Conservation (phyloP, 352 stramenopile species). For the Blastocystis sp. region DNA sequence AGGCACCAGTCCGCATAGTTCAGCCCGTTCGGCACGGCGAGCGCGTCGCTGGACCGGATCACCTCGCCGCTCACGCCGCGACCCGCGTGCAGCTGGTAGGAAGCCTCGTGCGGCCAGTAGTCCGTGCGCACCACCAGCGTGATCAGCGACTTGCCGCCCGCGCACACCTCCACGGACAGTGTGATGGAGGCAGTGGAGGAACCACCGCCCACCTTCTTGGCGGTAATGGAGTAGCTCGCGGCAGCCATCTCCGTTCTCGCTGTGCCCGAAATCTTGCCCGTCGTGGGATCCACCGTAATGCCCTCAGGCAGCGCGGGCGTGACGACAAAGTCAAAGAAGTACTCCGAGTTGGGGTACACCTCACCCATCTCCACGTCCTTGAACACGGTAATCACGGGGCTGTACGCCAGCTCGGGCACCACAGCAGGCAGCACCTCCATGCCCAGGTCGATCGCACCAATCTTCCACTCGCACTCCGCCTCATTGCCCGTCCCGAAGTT, state of each 20-base stretch:
- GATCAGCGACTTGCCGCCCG: slow-evolving; percentile 21
- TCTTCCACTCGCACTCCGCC: not conserved
- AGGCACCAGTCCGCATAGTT: slow-evolving; percentile 34
- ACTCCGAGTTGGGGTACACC: not conserved
- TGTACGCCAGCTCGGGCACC: slow-evolving; percentile 39
- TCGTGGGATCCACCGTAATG: not conserved
- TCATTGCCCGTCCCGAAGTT: not conserved
- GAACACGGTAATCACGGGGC: not conserved
- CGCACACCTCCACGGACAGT: not conserved
- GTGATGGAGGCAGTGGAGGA: not conserved
- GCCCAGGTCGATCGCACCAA: not conserved
- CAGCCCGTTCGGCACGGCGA: not conserved
- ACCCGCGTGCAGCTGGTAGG: slow-evolving; percentile 30
- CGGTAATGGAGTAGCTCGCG: slow-evolving; percentile 1
- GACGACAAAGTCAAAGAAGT: slow-evolving; percentile 6
- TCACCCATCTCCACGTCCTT: slow-evolving; percentile 49
- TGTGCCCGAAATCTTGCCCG: slow-evolving; percentile 28
- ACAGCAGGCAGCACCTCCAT: not conserved
- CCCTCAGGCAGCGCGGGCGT: not conserved
- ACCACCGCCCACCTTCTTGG: slow-evolving; percentile 20
- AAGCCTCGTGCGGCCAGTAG: not conserved
- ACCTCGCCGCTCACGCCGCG: not conserved
- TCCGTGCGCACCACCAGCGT: not conserved
- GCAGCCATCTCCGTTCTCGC: not conserved
- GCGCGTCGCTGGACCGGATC: not conserved